Conservation (phyloP, 805 yeast species). For the Candida parachauliodes region DNA sequence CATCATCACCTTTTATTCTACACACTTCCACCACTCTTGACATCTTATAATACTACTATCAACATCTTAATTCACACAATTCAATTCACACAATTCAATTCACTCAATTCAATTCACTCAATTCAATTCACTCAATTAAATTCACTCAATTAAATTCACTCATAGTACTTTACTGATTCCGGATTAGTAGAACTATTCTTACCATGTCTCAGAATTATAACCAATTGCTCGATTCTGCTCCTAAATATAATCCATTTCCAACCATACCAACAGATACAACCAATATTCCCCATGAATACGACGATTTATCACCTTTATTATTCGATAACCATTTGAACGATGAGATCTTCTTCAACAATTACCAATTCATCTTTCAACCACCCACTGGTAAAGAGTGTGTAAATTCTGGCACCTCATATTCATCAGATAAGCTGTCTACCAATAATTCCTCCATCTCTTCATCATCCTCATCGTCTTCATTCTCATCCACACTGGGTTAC, state of each 20-base stretch:
- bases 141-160: neutral
- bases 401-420: conserved; percentile 1
- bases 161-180: neutral
- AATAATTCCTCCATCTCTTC: neutral
- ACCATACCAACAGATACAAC: neutral
- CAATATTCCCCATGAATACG: neutral
- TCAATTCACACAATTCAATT: neutral
- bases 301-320: conserved; percentile 3
- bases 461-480: neutral
- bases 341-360: conserved; percentile 21
- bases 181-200: neutral
- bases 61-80: neutral
- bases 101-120: neutral
- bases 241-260: conserved; percentile 4
- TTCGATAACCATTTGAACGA: conserved; percentile 22
- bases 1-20: neutral
- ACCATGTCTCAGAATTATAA: conserved; percentile 10
- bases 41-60: neutral
- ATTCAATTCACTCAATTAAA: no score
- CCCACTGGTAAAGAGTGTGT: neutral
- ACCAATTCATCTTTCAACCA: conserved; percentile 7
- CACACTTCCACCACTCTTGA: neutral
- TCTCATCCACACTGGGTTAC: conserved; percentile 3
- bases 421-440: conserved; percentile 4
- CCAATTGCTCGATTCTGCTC: conserved; percentile 8